Evolutionary conservation across 371 early-diverging fungal species (phyloP).

Genomic region (Gilbertella persicaria): DNA sequence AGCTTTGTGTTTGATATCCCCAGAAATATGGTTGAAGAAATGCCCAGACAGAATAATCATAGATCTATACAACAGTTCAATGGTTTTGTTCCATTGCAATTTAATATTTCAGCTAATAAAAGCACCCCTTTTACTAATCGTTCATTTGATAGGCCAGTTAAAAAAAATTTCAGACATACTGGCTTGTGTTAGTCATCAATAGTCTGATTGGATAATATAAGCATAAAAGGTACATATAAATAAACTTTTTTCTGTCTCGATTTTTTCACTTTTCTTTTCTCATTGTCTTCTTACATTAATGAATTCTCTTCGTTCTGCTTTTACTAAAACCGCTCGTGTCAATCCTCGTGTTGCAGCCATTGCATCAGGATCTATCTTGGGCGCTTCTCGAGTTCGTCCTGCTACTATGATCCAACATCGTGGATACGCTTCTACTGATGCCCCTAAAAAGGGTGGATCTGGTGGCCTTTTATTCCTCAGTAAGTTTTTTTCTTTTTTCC

Average conservation of each 20-base stretch:
- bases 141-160: neutral
- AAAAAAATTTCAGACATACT: neutral
- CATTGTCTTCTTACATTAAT: conserved; percentile 4
- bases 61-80: too few species aligned
- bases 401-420: conserved; percentile 14
- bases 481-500: conserved; percentile 5
- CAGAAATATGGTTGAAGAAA: too few species aligned
- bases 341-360: conserved; percentile 2
- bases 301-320: conserved; percentile 13
- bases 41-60: too few species aligned
- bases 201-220: neutral
- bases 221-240: neutral
- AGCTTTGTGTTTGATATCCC: too few species aligned
- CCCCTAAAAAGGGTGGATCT: conserved; percentile 28
- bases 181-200: neutral
- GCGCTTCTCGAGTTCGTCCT: conserved; percentile 13
- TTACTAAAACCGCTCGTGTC: conserved; percentile 8
- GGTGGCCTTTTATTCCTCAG: conserved; percentile 25
- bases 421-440: conserved; percentile 21
- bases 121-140: neutral
- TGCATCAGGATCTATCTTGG: conserved; percentile 13
- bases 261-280: neutral
- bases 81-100: too few species aligned
- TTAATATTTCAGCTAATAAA: too few species aligned
- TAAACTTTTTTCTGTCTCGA: neutral